A percentile compares a stretch with the other conserved stretches of the same genome.
phyloP scores from a whole-genome alignment of 2,329 filamentous ascomycete species.

The Cladobotryum protrusum region DNA sequence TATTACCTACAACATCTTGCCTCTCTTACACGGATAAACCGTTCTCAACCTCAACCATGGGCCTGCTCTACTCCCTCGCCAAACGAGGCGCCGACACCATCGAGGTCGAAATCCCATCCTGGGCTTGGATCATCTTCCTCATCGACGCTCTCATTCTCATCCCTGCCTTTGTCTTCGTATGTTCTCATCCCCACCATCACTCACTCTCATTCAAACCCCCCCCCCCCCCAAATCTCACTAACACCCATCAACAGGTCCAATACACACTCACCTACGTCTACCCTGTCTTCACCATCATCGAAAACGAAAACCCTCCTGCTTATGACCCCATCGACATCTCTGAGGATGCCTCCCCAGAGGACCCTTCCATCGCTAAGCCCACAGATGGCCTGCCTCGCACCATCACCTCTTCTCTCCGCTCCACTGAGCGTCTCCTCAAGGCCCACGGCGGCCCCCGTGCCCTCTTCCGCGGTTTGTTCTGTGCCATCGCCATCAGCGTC shows the following conservation, averaged over 20 bases:
- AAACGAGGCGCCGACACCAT: slow-evolving; percentile 30
- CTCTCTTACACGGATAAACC: too few species aligned
- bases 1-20: too few species aligned
- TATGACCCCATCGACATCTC: slow-evolving; percentile 44
- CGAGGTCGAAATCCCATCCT: slow-evolving; percentile 30
- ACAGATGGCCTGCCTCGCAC: slow-evolving; percentile 30
- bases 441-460: slow-evolving; percentile 57
- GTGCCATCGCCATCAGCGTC: slow-evolving; percentile 35
- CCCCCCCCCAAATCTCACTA: neutral
- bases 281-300: slow-evolving; percentile 51
- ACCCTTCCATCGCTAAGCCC: slow-evolving; percentile 27
- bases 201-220: neutral
- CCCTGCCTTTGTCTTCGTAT: slow-evolving; percentile 38
- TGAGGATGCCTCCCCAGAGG: slow-evolving; percentile 22
- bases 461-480: slow-evolving; percentile 62
- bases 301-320: slow-evolving; percentile 50
- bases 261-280: slow-evolving; percentile 48
- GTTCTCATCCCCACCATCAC: slow-evolving; percentile 10
- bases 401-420: slow-evolving; percentile 46
- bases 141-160: slow-evolving; percentile 39
- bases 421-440: slow-evolving; percentile 50
- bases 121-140: slow-evolving; percentile 34
- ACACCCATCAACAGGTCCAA: slow-evolving; percentile 28
- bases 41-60: neutral
- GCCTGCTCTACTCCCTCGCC: slow-evolving; percentile 6